Evolutionary conservation across 345 rosid species (phyloP), one percentile per base, ranked within the genome.

Genomic region (Camelina laxa): DNA sequence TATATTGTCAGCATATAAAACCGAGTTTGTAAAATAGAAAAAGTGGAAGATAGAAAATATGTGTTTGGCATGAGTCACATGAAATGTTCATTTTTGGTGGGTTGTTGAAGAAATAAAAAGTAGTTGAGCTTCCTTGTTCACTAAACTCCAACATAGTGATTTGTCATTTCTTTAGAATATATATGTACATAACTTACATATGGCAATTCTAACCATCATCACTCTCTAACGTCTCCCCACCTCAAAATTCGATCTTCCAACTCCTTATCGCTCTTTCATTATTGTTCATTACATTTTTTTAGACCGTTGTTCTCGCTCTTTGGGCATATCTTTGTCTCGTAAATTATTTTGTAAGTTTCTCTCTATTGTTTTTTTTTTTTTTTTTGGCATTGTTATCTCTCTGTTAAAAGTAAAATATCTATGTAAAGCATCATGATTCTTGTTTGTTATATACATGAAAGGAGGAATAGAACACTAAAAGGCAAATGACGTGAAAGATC

Each of bases 61-160:
- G 72, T 71, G 76, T 64, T 35, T 76, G 75, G 75, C 65, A 55
- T 14, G 44, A 55, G 75, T 77, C 80, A 71, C 76, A 70, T 77
- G 80, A 77, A 65, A 39, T 70, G 76, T 65, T 6, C 67, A 48
- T 5, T 76, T 76, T 76, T 76, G 75, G 69, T 54, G 65, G 70
- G 6, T 76, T 44, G 76, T 76, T 53, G 2, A 13, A 22, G 80
- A 55, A 55, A 15, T 56, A 42, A 6, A 69, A 41, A 42, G 48
- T 70, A 48, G 51, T 30, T 75, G 80, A 68, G 57, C 57, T 68
- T 75, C 11, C 6, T 75, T 42, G 65, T 63, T 76, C 70, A 76
- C 75, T 45, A 76, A 16, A 22, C 8, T 76, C 80, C 72, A 77
- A 71, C 54, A 49, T 45, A 45, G 48, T 15, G 2, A 30, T 77